These are phyloP conservation scores for Cyclostephanos invisitatus DNA, from an alignment of 108 stramenopile genomes.

Conservation along the genomic window DNA sequence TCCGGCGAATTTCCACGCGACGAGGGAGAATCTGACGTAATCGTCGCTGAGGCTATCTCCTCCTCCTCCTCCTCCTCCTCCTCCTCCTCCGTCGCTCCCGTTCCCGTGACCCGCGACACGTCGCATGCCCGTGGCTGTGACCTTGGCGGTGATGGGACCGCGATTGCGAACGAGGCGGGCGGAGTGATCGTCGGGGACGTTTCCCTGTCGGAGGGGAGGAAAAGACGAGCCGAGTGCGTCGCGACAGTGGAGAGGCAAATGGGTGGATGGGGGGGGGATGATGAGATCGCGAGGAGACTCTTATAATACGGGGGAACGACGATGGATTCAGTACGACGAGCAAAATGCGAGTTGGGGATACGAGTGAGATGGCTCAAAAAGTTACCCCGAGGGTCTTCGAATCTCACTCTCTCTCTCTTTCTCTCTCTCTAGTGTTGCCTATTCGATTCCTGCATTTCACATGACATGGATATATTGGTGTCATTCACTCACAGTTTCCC, in stretches of 20 bases:
- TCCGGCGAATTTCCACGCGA: conserved; percentile 52
- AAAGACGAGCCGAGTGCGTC: too few relatives aligned
- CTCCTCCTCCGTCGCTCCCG: conserved; percentile 3
- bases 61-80: not conserved
- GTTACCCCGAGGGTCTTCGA: too few relatives aligned
- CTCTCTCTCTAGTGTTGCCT: too few relatives aligned
- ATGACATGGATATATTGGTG: not conserved
- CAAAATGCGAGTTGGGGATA: not conserved
- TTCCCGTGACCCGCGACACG: not conserved
- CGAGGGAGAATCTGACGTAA: conserved; percentile 21
- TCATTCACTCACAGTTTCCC: conserved; percentile 27
- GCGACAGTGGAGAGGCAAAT: too few relatives aligned
- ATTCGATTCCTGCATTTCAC: not conserved
- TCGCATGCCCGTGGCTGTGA: conserved; percentile 32
- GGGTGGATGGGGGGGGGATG: not conserved
- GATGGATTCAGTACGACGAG: too few relatives aligned
- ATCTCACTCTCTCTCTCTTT: too few relatives aligned
- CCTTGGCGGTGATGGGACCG: conserved; percentile 51
- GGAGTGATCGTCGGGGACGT: conserved; percentile 23
- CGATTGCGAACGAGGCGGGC: conserved; percentile 41
- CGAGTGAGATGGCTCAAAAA: too few relatives aligned
- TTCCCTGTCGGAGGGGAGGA: conserved; percentile 23
- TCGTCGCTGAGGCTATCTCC: too few relatives aligned
- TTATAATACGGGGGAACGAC: too few relatives aligned
- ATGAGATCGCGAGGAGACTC: not conserved